Base-by-base conservation (phyloP, 805 yeast genomes). In the Candida khao-thaluensis region DNA sequence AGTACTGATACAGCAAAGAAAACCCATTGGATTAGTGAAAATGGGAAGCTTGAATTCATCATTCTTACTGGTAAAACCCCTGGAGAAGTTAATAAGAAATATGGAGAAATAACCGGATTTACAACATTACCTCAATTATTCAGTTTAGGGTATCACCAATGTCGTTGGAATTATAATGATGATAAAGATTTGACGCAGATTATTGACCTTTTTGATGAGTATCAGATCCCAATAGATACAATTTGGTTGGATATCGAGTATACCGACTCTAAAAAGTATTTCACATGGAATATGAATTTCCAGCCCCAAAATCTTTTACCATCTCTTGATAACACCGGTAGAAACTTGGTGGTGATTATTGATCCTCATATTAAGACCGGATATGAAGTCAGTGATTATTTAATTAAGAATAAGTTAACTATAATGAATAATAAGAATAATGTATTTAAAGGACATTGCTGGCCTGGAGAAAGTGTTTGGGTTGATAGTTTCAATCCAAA, bases 381-480 rank as follows among this genome's bases (percentile, higher is more conserved):
- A 6, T 90, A 90, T 59, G 63, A 64, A 11, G 77, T 87, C 1
- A 82, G 88, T 53, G 72, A 82, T 2, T 57, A 48, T 1, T 57
- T 87, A 17, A 60, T 57, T 5, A 49, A 66, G 10, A 52, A 70
- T 7, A 54, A 62, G 4, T 53, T 77, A 7, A 78, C 76, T 0
- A 69, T 88, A 15, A 62, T 57, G 20, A 59, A 66, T 44, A 65
- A 76, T 35, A 48, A 58, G 2, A 81, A 79, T 17, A 56, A 69
- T 1, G 62, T 77, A 2, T 90, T 70, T 57, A 70, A 77, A 35
- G 98, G 96, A 3, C 95, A 88, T 59, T 93, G 98, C 61, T 93
- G 99, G 99, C 97, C 99, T 2, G 99, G 98, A 1, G 88, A 86
- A 49, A 85, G 96, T 0, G 71, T 88, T 6, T 93, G 98, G 98